Base-by-base conservation (phyloP, 2,329 filamentous ascomycete species). In the Phaeosphaeriaceae sp. region DNA sequence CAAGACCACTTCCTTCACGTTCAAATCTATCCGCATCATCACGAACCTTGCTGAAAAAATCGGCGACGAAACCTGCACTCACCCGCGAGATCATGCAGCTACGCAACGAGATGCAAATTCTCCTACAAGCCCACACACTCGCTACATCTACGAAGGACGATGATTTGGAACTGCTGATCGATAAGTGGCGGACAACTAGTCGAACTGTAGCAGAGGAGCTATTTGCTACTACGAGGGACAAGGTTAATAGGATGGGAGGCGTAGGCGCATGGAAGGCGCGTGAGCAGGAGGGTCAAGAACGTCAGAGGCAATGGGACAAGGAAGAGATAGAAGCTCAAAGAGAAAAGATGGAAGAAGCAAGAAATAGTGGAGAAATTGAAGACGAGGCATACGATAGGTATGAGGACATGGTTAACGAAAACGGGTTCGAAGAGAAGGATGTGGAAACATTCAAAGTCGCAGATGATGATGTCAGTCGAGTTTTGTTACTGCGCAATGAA, bases 151-250 rank as follows among this genome's bases (percentile, higher is more conserved):
- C 60, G 11, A 70, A 71, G 46, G 82, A 86, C 64, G 76, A 73
- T 1, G 83, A 88, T 48, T 74, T 90, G 18, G 72, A 80, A 34
- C 71, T 66, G 0, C 63, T 89, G 56, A 80, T 83, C 34, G 67
- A 66, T 3, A 87, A 82, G 66, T 91, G 88, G 88, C 82, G 77
- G 38, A 70, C 64, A 0, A 82, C 84, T 15, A 83, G 82, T 50
- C 79, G 86, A 54, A 74, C 79, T 41, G 87, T 85, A 6, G 87
- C 87, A 1, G 87, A 90, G 58, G 85, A 88, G 61, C 73, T 89
- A 9, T 90, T 87, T 67, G 77, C 74, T 18, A 73, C 77, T 16
- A 83, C 87, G 17, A 79, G 80, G 54, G 84, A 86, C 66, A 74
- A 83, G 45, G 78, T 88, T 29, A 77, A 83, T 60, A 74, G 81